A percentile compares a stretch with the other conserved stretches of the same genome.
These are phyloP conservation scores for Firmiana major DNA, from an alignment of 345 rosid genomes.

Conservation along the genomic window DNA sequence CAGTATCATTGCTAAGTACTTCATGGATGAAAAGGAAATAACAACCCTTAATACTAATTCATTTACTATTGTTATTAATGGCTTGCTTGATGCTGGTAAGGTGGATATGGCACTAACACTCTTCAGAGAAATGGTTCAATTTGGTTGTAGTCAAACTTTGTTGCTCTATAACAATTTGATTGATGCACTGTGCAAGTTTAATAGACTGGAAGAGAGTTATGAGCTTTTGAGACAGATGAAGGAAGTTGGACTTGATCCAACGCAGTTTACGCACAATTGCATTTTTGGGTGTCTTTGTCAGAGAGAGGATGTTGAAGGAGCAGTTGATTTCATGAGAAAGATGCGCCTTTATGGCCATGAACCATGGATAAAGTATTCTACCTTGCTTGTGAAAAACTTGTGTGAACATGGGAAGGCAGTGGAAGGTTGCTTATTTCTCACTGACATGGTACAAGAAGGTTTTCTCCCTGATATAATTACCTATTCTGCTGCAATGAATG, in stretches of 20 bases:
- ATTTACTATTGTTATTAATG: slow-evolving; percentile 48
- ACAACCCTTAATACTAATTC: slow-evolving; percentile 38
- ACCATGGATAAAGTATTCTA: slow-evolving; percentile 81
- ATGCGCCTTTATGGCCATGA: slow-evolving; percentile 72
- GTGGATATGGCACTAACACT: slow-evolving; percentile 60
- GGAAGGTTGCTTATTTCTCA: slow-evolving; percentile 66
- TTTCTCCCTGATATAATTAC: slow-evolving; percentile 65
- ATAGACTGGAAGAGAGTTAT: slow-evolving; percentile 61
- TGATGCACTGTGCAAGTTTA: slow-evolving; percentile 55
- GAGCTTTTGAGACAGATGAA: slow-evolving; percentile 60
- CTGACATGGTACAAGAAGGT: slow-evolving; percentile 65
- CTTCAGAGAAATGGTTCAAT: slow-evolving; percentile 45
- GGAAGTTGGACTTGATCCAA: slow-evolving; percentile 52
- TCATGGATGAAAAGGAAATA: slow-evolving; percentile 28
- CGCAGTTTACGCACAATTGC: slow-evolving; percentile 60
- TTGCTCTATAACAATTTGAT: slow-evolving; percentile 53
- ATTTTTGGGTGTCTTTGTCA: slow-evolving; percentile 70
- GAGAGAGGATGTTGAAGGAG: slow-evolving; percentile 52
- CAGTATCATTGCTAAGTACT: slow-evolving; percentile 29
- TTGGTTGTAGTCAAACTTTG: slow-evolving; percentile 39
- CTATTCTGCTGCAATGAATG: slow-evolving; percentile 71
- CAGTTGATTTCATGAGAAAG: slow-evolving; percentile 51
- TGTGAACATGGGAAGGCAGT: slow-evolving; percentile 48
- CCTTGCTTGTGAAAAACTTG: slow-evolving; percentile 54
- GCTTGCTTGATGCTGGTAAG: slow-evolving; percentile 42